Base-by-base conservation (phyloP, 306 rosid genomes). In the Prunus kanzakura region DNA sequence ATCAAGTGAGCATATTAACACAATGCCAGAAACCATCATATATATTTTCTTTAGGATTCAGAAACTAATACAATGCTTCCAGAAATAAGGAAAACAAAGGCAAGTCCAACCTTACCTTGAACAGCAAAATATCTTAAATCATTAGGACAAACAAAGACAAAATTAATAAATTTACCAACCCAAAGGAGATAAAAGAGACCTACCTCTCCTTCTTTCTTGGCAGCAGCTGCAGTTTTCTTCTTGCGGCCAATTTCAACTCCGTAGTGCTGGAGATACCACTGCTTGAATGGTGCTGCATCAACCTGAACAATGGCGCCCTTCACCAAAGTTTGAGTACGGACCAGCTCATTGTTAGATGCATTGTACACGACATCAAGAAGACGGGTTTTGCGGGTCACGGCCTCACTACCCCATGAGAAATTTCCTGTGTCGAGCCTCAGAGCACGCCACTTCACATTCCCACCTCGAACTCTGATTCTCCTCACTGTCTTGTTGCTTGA, bases 201-300 rank as follows among this genome's bases (percentile, higher is more conserved):
- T 80, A 88, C 93, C 90, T 88, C 90, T 10, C 82, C 88, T 82
- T 88, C 93, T 77, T 88, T 88, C 86, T 88, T 88, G 61, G 84
- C 67, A 58, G 74, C 43, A 71, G 78, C 81, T 4, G 81, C 22
- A 56, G 60, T 47, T 82, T 88, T 88, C 84, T 88, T 88, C 88
- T 86, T 88, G 84, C 88, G 88, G 6, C 92, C 92, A 74, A 88
- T 14, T 3, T 88, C 92, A 69, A 88, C 87, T 10, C 90, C 92
- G 56, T 88, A 88, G 77, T 88, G 90, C 66, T 86, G 88, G 19
- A 78, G 88, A 78, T 88, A 86, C 92, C 92, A 88, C 81, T 86
- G 92, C 79, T 84, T 88, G 81, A 88, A 88, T 47, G 92, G 92
- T 14, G 90, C 92, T 1, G 88, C 92, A 84, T 88, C 92, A 80